Base-by-base conservation (phyloP, 192 early-diverging fungal species). In the Rhizophagus clarus region DNA sequence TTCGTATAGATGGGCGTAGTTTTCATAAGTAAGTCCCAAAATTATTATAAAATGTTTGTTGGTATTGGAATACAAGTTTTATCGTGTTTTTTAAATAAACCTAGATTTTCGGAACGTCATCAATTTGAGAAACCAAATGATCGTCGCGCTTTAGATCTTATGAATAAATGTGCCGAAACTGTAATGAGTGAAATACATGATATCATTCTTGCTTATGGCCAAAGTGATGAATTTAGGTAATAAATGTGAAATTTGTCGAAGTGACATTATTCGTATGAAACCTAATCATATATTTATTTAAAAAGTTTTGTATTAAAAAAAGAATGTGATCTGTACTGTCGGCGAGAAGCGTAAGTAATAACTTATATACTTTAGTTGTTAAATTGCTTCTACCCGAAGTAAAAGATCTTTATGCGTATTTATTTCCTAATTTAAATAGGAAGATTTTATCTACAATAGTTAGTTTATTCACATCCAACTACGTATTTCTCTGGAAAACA, bases 1-100 rank as follows among this genome's bases (percentile, higher is more conserved):
- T 98, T 31, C 93, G 98, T 62, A 87, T 99, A 51, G 98, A 99
- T 80, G 97, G 97, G 10, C 92, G 94, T 76, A 89, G 92, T 68
- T 99, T 94, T 86, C 96, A 94, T 84, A 90, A 87, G 88, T 89
- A 88, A 45, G 69, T n/a, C 17, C 22, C 45, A 12, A 31, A 68
- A 26, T 31, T 51, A 20, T 22, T 31, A 62, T 11, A 8, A 4
- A 17, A 8, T 40, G 5, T 32, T 32, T 2, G 32, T 3, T 40
- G 37, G 11, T 12, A 12, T 45, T 45, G 42, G 11, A 2, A 45
- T 10, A 45, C 12, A 45, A 45, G 12, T 22, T 28, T 37, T 20
- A 4, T 63, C 8, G 5, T 7, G 9, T 26, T 34, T 61, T 34
- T 29, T 26, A 4, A 37, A 49, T 8, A 22, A 15, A 37, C 47